Evolutionary conservation across 2,329 filamentous ascomycete genomes (phyloP), one percentile per base, ranked within the genome.

Genomic region (Pestalotiopsis sp.): DNA sequence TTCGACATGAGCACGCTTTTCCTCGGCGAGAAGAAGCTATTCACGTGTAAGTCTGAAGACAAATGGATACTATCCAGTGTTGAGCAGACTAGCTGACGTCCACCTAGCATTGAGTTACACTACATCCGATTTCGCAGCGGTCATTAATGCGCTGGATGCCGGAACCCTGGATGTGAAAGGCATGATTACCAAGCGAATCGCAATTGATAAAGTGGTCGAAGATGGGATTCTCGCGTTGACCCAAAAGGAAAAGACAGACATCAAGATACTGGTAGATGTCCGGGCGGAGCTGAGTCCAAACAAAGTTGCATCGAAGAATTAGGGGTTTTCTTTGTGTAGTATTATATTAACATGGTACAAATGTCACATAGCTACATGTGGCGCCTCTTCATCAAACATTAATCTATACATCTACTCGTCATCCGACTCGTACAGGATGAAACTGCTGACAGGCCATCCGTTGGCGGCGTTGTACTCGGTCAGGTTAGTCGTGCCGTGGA

Each of bases 101-200:
- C 56, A 58, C 20, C 12, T 56, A 74, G 74, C 66, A 3, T 83
- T 76, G 80, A 81, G 73, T 77, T 72, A 77, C 67, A 41, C 69
- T 65, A 45, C 71, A 69, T 71, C 79, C 6, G 88, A 91, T 69
- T 90, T 90, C 67, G 78, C 83, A 41, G 84, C 84, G 14, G 88
- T 91, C 2, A 88, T 91, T 67, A 75, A 84, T 12, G 84, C 85
- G n/a, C 76, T 88, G 66, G 71, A 72, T 12, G 59, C 70, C 84
- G 87, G 84, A 2, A 80, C 78, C 25, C 77, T 91, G 57, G 81
- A 84, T 64, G 87, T 88, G 0, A 80, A 80, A 13, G 78, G 80
- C 38, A 91, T 91, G 89, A 89, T 92, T 57, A 91, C 88, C 0
- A 82, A 84, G 64, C 88, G 82, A 73, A 87, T 91, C 57, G 76